Conservation (phyloP, 345 rosid genomes). For the Heritiera fomes region DNA sequence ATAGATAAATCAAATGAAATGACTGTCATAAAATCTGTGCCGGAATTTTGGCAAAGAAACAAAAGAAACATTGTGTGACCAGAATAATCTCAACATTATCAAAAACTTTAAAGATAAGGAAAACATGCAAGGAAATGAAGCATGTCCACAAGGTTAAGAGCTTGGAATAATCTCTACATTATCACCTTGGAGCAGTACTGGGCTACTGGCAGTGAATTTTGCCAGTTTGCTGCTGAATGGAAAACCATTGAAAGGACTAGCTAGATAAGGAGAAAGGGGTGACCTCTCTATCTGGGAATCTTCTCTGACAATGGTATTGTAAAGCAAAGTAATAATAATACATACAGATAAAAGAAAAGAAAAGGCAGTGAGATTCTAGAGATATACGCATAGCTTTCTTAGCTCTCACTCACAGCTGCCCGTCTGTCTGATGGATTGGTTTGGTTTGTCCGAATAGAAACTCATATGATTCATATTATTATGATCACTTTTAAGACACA, state of each 20-base stretch:
- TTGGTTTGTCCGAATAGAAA: not conserved
- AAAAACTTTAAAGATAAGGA: conserved; percentile 33
- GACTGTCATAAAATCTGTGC: not conserved
- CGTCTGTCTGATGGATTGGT: not conserved
- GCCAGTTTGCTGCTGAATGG: not conserved
- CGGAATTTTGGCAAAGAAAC: not conserved
- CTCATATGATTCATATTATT: conserved; percentile 13
- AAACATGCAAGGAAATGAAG: conserved; percentile 17
- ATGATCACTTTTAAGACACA: conserved; percentile 26
- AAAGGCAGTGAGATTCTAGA: not conserved
- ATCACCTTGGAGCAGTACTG: not conserved
- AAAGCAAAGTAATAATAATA: not conserved
- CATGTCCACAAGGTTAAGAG: conserved; percentile 29
- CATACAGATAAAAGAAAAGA: not conserved
- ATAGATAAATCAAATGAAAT: not conserved
- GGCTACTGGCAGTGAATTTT: not conserved
- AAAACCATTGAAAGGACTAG: not conserved
- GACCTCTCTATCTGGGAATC: conserved; percentile 1
- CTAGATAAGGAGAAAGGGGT: not conserved
- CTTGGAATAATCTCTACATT: not conserved
- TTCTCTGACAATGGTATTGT: not conserved
- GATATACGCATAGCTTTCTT: not conserved
- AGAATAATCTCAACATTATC: conserved; percentile 5
- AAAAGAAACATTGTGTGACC: conserved; percentile 3
- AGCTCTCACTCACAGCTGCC: not conserved